These are phyloP conservation scores for Zoysia pacifica DNA, from an alignment of 176 grass and related monocot species.

Conservation along the genomic window DNA sequence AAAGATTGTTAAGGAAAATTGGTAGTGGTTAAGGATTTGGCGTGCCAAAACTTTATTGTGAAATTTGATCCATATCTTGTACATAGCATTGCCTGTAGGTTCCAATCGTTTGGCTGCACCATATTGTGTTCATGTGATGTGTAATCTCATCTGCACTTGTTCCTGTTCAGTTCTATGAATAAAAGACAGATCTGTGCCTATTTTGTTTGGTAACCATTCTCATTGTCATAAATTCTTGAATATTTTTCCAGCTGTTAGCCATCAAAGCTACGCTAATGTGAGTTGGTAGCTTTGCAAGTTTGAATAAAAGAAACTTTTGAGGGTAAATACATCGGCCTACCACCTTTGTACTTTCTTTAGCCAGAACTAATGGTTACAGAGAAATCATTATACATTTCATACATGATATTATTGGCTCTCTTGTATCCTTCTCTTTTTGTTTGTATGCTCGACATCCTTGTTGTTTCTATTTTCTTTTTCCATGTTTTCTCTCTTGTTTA, in stretches of 20 bases:
- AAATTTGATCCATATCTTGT: slow-evolving; percentile 34
- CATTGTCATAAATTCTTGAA: neutral
- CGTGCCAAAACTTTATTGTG: neutral
- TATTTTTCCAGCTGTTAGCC: neutral
- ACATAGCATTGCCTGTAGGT: slow-evolving; percentile 33
- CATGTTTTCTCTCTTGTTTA: slow-evolving; percentile 28
- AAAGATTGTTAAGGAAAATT: slow-evolving; percentile 78
- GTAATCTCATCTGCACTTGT: slow-evolving; percentile 25
- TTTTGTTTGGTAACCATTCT: neutral
- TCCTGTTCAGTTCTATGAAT: slow-evolving; percentile 38
- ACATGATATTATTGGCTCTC: neutral
- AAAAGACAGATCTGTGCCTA: slow-evolving; percentile 20
- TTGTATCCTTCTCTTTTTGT: slow-evolving; percentile 29
- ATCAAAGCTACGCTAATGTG: neutral
- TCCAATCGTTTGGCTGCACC: slow-evolving; percentile 1
- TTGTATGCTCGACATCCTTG: neutral
- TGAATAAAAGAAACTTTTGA: neutral
- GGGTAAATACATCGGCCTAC: neutral
- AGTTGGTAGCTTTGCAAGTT: neutral
- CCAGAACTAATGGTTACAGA: neutral
- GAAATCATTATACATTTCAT: neutral
- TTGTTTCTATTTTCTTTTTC: neutral
- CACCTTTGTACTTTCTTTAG: neutral
- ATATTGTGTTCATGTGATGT: slow-evolving; percentile 38
- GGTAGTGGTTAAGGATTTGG: slow-evolving; percentile 36